Percentiles rank a stretch among this genome's conserved stretches.
phyloP scores from a whole-genome alignment of 441 rosid species.

The Viola pubescens region DNA sequence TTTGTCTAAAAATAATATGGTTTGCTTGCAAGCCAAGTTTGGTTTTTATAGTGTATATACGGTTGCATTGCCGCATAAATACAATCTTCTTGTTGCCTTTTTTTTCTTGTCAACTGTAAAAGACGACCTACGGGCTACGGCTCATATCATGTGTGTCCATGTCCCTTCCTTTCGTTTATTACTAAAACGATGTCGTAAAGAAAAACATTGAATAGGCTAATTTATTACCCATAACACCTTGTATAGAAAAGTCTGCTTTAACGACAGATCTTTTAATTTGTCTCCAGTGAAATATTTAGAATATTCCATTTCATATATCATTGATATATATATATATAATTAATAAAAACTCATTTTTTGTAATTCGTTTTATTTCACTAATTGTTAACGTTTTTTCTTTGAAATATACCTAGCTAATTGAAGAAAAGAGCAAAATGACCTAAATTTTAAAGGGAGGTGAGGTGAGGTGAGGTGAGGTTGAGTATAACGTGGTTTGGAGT shows the following conservation, averaged over 20 bases:
- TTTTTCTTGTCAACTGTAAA: not conserved
- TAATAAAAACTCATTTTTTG: too few relatives aligned
- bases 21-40: slow-evolving; percentile 76
- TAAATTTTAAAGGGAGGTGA: not conserved
- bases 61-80: slow-evolving; percentile 26
- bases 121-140: not conserved
- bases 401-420: not conserved
- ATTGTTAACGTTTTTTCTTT: too few relatives aligned
- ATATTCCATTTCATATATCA: too few relatives aligned
- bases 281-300: too few relatives aligned
- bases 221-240: too few relatives aligned
- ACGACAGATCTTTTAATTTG: too few relatives aligned
- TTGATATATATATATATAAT: too few relatives aligned
- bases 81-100: slow-evolving; percentile 5
- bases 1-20: slow-evolving; percentile 20
- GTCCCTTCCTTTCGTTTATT: not conserved
- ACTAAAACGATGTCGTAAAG: too few relatives aligned
- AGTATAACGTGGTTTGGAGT: slow-evolving; percentile 14
- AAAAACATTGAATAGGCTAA: too few relatives aligned
- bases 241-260: too few relatives aligned
- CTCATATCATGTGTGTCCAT: not conserved
- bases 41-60: slow-evolving; percentile 33
- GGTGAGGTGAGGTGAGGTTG: not conserved
- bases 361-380: too few relatives aligned
- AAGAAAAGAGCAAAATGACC: not conserved